Percentiles rank a stretch among this genome's conserved stretches.
These are phyloP conservation scores for Cryptosporidium viatorum DNA, from an alignment of 169 alveolate genomes.

Conservation along the genomic window DNA sequence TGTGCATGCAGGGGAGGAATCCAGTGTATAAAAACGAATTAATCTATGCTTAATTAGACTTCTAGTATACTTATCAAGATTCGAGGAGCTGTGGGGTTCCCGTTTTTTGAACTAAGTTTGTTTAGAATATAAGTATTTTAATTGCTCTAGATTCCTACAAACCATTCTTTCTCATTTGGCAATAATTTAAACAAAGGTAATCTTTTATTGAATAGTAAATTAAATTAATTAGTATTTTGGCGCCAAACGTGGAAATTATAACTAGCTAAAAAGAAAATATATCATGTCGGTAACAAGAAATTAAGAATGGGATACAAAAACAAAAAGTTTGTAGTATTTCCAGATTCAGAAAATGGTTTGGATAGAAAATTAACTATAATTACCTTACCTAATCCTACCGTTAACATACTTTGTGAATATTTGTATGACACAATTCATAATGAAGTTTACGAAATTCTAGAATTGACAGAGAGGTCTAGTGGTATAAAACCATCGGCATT, in stretches of 20 bases:
- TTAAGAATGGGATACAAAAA: conserved; percentile 1
- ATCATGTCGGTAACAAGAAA: not conserved
- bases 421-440: conserved; percentile 1
- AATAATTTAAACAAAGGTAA: no score
- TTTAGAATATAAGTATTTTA: no score
- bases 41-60: no score
- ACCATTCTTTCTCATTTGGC: not conserved
- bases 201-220: no score
- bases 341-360: not conserved
- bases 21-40: not conserved
- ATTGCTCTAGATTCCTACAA: not conserved
- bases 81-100: not conserved
- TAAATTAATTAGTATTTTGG: not conserved
- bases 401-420: conserved; percentile 32
- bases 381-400: conserved; percentile 33
- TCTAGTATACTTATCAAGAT: not conserved
- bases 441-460: conserved; percentile 33
- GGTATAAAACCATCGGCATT: conserved; percentile 55
- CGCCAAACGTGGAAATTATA: not conserved
- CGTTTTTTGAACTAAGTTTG: no score
- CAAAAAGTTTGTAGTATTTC: conserved; percentile 36
- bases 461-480: conserved; percentile 33
- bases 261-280: not conserved
- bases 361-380: not conserved
- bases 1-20: not conserved